A percentile compares a stretch with the other conserved stretches of the same genome.
phyloP scores from a whole-genome alignment of 2,329 filamentous ascomycete genomes.

The Ophiostoma montium region DNA sequence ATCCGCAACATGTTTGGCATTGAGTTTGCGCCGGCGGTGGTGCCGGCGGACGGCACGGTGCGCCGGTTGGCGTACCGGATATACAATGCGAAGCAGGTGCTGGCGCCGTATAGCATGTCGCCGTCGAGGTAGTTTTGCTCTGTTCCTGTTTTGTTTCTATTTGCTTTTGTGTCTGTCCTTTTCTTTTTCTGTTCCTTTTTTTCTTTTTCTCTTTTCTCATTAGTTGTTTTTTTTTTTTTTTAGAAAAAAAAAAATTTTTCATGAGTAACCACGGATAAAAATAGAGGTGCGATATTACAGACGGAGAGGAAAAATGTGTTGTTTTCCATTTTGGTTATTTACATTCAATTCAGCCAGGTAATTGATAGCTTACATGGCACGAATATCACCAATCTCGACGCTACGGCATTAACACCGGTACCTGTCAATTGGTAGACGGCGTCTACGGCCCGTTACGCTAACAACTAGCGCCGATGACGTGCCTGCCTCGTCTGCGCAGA shows the following conservation, averaged over 20 bases:
- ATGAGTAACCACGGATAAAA: too few relatives aligned
- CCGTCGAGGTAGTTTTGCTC: slow-evolving; percentile 25
- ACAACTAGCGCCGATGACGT: background rate
- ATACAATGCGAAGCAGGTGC: slow-evolving; percentile 85
- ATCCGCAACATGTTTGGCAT: slow-evolving; percentile 96
- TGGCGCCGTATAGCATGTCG: slow-evolving; percentile 61
- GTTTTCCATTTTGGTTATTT: too few relatives aligned
- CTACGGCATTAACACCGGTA: too few relatives aligned
- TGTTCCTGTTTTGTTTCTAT: background rate
- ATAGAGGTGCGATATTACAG: too few relatives aligned
- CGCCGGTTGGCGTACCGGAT: slow-evolving; percentile 87
- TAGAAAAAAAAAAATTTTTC: too few relatives aligned
- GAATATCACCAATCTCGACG: too few relatives aligned
- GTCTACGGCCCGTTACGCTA: too few relatives aligned
- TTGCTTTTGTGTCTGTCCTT: background rate
- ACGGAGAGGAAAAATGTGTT: too few relatives aligned
- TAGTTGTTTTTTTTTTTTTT: background rate
- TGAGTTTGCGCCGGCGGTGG: slow-evolving; percentile 85
- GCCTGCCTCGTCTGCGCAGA: too few relatives aligned
- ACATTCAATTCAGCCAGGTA: too few relatives aligned
- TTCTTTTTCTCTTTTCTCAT: background rate
- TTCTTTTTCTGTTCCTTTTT: background rate
- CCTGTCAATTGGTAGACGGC: background rate
- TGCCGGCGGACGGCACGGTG: slow-evolving; percentile 82
- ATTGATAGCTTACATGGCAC: too few relatives aligned